Conservation (phyloP, 441 rosid species). For the Metrosideros polymorpha region DNA sequence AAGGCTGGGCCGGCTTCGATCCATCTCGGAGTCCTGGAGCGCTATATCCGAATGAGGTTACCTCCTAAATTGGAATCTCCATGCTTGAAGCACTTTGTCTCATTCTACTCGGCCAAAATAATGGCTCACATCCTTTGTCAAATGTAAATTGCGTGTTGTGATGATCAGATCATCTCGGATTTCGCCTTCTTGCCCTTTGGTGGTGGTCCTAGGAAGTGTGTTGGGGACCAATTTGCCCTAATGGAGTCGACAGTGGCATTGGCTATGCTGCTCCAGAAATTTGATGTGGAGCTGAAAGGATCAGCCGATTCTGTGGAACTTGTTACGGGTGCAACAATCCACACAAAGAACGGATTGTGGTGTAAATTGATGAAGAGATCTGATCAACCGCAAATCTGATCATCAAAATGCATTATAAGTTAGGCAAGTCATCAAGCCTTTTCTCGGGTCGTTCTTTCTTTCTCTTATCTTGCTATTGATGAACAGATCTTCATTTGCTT, state of each 20-base stretch:
- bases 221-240: constrained; percentile 91
- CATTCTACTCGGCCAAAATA: neutral
- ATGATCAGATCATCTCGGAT: constrained; percentile 61
- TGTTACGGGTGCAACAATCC: constrained; percentile 87
- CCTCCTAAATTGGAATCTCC: neutral
- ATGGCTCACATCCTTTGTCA: neutral
- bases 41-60: constrained; percentile 86
- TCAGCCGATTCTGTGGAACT: constrained; percentile 65
- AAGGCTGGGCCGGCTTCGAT: constrained; percentile 91
- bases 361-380: constrained; percentile 69
- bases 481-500: neutral
- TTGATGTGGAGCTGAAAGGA: constrained; percentile 60
- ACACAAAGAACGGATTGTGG: constrained; percentile 80
- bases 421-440: neutral
- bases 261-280: constrained; percentile 69
- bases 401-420: neutral
- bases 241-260: constrained; percentile 84
- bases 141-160: neutral
- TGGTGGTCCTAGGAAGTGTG: constrained; percentile 89
- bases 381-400: neutral
- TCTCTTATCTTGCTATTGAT: neutral
- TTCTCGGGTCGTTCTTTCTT: neutral
- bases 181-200: constrained; percentile 90
- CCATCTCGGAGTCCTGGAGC: constrained; percentile 91
- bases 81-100: neutral